Base-by-base conservation (phyloP, 257 asterid species). In the Echites panduratus region DNA sequence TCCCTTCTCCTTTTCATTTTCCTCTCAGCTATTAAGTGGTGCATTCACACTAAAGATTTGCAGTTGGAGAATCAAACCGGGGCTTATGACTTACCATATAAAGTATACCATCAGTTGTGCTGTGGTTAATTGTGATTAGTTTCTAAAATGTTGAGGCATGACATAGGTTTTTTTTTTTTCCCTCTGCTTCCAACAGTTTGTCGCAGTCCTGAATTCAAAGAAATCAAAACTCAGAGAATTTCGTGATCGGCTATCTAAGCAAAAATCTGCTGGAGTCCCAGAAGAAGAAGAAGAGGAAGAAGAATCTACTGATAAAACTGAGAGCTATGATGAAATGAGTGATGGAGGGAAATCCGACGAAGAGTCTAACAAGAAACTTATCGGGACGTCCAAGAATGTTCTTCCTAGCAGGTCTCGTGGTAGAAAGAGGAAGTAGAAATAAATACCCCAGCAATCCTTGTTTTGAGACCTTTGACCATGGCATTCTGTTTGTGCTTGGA, bases 171-270 rank as follows among this genome's bases (percentile, higher is more conserved):
- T 1, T 43, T 8, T 52, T 22, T 0, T 78, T 54, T 79, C 63
- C 14, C 27, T 58, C n/a, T n/a, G 59, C 45, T 79, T 85, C 70
- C 87, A 94, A n/a, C n/a, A n/a, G 98, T 91, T 94, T 82, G 85
- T 87, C 64, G 85, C 71, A 44, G 88, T 94, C 38, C 75, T 94
- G 85, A 94, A 88, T 81, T 81, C 96, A 73, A 94, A 94, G 87
- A 94, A 94, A 84, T 84, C 87, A 19, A 89, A 94, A 87, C 97
- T 94, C 41, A 86, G 98, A 82, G 96, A 88, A 73, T 90, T 94
- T 70, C 94, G 90, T 27, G 90, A 88, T 73, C 85, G 80, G 53
- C 85, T 89, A 69, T 85, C 89, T 41, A 86, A 80, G 62, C 79
- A 80, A 38, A 80, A 72, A 52, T 38, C 79, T 44, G 57, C 87